Base-by-base conservation (phyloP, 2,329 filamentous ascomycete genomes). In the Septoria linicola region DNA sequence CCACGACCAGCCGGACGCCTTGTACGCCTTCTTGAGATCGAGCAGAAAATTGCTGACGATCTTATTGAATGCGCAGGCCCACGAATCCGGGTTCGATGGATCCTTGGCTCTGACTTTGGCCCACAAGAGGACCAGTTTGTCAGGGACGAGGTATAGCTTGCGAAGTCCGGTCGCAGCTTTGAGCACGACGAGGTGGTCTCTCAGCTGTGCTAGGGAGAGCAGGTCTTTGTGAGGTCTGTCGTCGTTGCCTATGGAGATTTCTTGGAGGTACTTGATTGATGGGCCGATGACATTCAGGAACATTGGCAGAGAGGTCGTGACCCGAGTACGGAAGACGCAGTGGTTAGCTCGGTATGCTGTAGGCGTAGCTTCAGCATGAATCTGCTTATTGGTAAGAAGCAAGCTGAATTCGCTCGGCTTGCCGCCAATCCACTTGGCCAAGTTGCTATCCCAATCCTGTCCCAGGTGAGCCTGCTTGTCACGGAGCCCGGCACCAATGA, bases 331-430 rank as follows among this genome's bases (percentile, higher is more conserved):
- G 13, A 21, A 37, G 8, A 10, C 13, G 16, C 46, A 52, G 19
- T 35, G 31, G 10, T 46, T 34, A 4, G 30, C 21, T 13, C 49
- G 8, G 8, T 52, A 52, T 20, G 37, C 42, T 8, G 42, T n/a
- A 13, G 59, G 36, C 2, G 51, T 41, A 3, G 56, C 51, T 27
- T 63, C 60, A 5, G 3, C 14, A 36, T 50, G 20, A 3, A 62
- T 39, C 21, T 59, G 50, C 27, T 57, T 57, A 48, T 36, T 56
- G 13, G 55, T 49, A 4, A 31, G 41, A 5, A 62, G 42, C 3
- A 61, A 10, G 4, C 39, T 43, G 11, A 55, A 27, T 1, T 14
- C 25, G 23, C 21, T 45, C n/a, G 48, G 37, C 2, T 17, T 19
- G 6, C n/a, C 42, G 1, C 27, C 35, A 4, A 36, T 17, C 49